Conservation (phyloP, 2,329 filamentous ascomycete species). For the Passalora sequoiae region DNA sequence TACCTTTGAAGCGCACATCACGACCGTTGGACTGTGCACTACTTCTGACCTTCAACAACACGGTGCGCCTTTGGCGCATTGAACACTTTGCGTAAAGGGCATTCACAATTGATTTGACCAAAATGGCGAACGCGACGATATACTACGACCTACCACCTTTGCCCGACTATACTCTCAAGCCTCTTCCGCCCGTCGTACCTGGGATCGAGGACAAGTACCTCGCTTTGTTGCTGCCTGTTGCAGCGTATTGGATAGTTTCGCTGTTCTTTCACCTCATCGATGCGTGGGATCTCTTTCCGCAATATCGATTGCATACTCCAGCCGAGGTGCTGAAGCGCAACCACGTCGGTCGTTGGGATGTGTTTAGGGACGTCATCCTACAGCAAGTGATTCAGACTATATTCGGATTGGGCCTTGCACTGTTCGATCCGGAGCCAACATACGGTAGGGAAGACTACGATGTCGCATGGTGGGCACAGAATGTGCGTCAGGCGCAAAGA, state of each 20-base stretch:
- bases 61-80: conserved; percentile 11
- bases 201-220: conserved; percentile 78
- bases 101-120: neutral
- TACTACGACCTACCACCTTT: conserved; percentile 70
- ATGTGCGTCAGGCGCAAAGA: conserved; percentile 72
- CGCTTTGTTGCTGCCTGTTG: conserved; percentile 67
- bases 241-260: conserved; percentile 85
- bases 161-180: conserved; percentile 69
- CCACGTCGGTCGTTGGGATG: conserved; percentile 77
- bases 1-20: neutral
- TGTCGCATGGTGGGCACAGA: conserved; percentile 81
- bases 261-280: conserved; percentile 85
- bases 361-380: conserved; percentile 82
- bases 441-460: conserved; percentile 78
- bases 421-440: conserved; percentile 68
- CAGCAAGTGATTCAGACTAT: conserved; percentile 86
- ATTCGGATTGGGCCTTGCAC: conserved; percentile 61
- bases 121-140: conserved; percentile 41
- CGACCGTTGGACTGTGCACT: neutral
- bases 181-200: conserved; percentile 66
- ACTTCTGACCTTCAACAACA: neutral
- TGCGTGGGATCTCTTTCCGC: conserved; percentile 74
- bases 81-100: neutral
- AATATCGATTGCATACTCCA: conserved; percentile 92
- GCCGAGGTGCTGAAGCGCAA: conserved; percentile 85